These are phyloP conservation scores for Aspergillus cejpii DNA, from an alignment of 2,329 filamentous ascomycete genomes.

Conservation along the genomic window DNA sequence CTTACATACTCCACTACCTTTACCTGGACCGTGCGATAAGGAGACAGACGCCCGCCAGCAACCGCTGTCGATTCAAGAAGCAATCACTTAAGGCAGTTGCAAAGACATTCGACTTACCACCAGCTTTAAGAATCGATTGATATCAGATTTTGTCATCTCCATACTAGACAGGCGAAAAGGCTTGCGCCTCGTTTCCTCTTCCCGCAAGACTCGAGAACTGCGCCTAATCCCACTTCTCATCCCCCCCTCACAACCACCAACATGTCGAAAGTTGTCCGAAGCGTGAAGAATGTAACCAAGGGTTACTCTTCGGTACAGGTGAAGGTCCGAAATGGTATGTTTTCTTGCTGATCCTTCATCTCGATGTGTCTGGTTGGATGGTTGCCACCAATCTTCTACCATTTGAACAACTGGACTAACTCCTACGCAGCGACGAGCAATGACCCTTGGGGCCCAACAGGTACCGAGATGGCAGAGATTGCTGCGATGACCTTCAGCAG, in stretches of 20 bases:
- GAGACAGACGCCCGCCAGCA: too few relatives aligned
- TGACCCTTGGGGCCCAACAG: slow-evolving; percentile 95
- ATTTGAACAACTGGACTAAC: slow-evolving; percentile 2
- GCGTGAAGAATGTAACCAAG: slow-evolving; percentile 99
- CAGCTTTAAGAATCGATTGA: too few relatives aligned
- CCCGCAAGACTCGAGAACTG: slow-evolving; percentile 1
- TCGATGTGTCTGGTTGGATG: background rate
- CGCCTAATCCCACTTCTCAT: slow-evolving; percentile 3
- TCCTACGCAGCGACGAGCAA: slow-evolving; percentile 80
- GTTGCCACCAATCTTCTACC: background rate
- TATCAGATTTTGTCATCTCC: background rate
- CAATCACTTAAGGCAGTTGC: too few relatives aligned
- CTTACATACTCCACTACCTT: slow-evolving; percentile 1
- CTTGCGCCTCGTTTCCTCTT: background rate
- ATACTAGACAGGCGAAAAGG: background rate
- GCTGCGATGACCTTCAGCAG: slow-evolving; percentile 96
- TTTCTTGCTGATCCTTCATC: too few relatives aligned
- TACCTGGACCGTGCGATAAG: too few relatives aligned
- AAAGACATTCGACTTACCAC: background rate
- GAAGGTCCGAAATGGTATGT: slow-evolving; percentile 92
- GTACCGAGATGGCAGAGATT: slow-evolving; percentile 98
- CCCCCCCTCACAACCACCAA: slow-evolving; percentile 15
- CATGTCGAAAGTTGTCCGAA: slow-evolving; percentile 97
- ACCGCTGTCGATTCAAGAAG: too few relatives aligned
- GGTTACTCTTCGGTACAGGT: slow-evolving; percentile 95